Base-by-base conservation (phyloP, 176 grass and related monocot genomes). In the Phyllostachys edulis region DNA sequence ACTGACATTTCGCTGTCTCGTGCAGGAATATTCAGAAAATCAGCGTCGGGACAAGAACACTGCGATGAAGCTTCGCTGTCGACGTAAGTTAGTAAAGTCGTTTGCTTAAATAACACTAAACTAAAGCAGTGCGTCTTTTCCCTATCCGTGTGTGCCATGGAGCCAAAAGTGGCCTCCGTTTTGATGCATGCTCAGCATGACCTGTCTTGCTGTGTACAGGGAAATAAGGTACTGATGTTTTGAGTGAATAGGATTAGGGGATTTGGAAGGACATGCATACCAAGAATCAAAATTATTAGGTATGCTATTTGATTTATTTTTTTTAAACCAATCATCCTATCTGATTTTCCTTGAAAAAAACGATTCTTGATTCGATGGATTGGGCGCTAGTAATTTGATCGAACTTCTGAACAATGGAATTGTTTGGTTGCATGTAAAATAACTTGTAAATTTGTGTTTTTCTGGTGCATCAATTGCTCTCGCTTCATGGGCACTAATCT, bases 11-110 rank as follows among this genome's bases (percentile, higher is more conserved):
- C 44, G 57, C 75, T 87, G 85, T 72, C 79, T 76, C 13, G 34
- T 34, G 55, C 39, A 24, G 42, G 77, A 87, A 89, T 83, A 88
- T 90, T 75, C 57, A 86, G 85, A 86, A 51, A n/a, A 3, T 37
- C 21, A 41, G 81, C 44, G 21, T 69, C 63, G 9, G 61, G 84
- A 84, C 82, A 90, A 73, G 64, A 26, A 67, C 12, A 11, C 75
- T 26, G 51, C 60, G 93, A 67, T 88, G 66, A 77, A 47, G 80
- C 79, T 17, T 86, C 73, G 79, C 85, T 86, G 74, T 94, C 85
- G 3, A 27, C 29, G 16, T 67, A 46, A 24, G 2, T 1, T 15
- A 73, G 80, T 69, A 29, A 44, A 32, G 69, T 85, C 83, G 50
- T 44, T 71, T 54, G 77, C 45, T 83, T 88, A 45, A 39, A 62